phyloP scores from a whole-genome alignment of 164 flowering plant genomes.

The Amborella trichopoda region DNA sequence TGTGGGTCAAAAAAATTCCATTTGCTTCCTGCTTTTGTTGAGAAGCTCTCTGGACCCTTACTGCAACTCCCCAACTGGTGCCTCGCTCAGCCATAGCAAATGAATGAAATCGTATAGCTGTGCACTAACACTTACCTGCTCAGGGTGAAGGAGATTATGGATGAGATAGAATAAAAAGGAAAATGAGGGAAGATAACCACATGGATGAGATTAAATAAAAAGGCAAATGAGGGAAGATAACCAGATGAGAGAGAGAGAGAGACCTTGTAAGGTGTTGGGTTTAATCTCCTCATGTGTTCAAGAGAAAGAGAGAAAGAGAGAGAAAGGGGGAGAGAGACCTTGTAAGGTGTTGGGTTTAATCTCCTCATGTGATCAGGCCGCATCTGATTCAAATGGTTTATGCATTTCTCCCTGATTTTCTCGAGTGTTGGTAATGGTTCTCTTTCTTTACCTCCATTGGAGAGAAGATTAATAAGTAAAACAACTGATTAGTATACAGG shows the following conservation, averaged over 20 bases:
- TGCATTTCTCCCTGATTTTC: conserved; percentile 63
- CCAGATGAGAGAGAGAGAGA: not conserved
- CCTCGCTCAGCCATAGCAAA: conserved; percentile 95
- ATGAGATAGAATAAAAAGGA: not conserved
- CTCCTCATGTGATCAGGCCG: conserved; percentile 98
- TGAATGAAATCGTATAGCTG: conserved; percentile 96
- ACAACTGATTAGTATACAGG: too few relatives aligned
- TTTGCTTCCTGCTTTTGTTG: too few relatives aligned
- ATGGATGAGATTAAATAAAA: not conserved
- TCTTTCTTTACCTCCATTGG: conserved; percentile 41
- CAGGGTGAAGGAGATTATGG: not conserved
- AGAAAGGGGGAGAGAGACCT: conserved; percentile 31
- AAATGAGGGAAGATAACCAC: not conserved
- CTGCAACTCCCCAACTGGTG: conserved; percentile 96
- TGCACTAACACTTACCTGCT: conserved; percentile 94
- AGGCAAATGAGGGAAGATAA: not conserved
- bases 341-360: conserved; percentile 96
- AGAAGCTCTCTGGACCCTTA: conserved; percentile 20
- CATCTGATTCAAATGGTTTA: conserved; percentile 79
- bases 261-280: conserved; percentile 99
- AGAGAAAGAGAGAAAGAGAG: not conserved
- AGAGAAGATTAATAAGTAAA: too few relatives aligned
- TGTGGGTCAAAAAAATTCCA: too few relatives aligned
- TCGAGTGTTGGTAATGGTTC: conserved; percentile 53
- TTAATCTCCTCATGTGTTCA: conserved; percentile 95